These are phyloP conservation scores for Geum urbanum DNA, from an alignment of 306 rosid species.

Conservation along the genomic window DNA sequence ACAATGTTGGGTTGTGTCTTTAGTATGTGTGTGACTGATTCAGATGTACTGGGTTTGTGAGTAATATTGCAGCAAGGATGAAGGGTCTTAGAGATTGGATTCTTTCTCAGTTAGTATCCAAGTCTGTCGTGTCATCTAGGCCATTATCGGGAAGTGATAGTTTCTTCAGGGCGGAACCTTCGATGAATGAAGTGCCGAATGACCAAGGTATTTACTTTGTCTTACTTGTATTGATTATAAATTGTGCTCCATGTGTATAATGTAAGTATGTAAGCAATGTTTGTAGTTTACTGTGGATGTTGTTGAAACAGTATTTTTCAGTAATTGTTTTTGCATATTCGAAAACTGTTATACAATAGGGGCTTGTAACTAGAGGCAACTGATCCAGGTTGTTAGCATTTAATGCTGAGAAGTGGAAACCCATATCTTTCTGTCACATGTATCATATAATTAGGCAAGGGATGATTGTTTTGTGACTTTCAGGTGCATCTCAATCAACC, in stretches of 20 bases:
- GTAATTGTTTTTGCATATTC: no score
- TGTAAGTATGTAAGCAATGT: background rate
- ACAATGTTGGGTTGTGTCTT: background rate
- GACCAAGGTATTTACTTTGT: constrained; percentile 55
- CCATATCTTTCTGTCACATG: constrained; percentile 3
- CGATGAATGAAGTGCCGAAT: constrained; percentile 33
- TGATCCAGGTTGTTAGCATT: background rate
- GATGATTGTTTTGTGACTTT: constrained; percentile 18
- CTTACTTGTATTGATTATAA: background rate
- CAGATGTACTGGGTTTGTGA: constrained; percentile 6
- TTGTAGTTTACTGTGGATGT: background rate
- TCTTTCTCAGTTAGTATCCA: constrained; percentile 73
- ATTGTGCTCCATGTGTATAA: no score
- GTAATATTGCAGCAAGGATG: constrained; percentile 58
- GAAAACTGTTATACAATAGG: no score
- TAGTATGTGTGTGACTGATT: background rate
- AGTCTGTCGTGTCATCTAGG: constrained; percentile 57
- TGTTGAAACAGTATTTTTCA: background rate
- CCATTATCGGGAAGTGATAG: constrained; percentile 51
- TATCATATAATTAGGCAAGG: constrained; percentile 11
- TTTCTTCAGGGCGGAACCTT: constrained; percentile 40
- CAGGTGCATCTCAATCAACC: constrained; percentile 44
- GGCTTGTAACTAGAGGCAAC: background rate
- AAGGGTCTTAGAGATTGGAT: constrained; percentile 76
- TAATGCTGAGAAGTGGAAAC: background rate